Percentiles rank a stretch among this genome's conserved stretches.
phyloP scores from a whole-genome alignment of 768 basidiomycete species.

The Boletus vinaceobasis region DNA sequence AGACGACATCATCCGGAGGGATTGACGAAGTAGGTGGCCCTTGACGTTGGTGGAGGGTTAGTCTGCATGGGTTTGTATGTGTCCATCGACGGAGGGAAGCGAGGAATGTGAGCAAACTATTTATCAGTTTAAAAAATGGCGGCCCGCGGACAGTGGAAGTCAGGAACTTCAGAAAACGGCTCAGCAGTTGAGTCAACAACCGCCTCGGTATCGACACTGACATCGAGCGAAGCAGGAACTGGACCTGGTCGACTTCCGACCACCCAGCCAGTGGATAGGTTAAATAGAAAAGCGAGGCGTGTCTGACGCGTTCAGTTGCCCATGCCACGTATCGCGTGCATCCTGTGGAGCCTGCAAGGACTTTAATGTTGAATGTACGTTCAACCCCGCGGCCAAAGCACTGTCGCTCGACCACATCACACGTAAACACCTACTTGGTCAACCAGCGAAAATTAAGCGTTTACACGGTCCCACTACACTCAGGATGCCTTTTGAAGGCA shows the following conservation, averaged over 20 bases:
- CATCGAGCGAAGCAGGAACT: not conserved
- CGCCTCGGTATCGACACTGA: not conserved
- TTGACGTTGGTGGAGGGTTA: not conserved
- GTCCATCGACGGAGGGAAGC: not conserved
- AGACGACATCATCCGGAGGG: conserved; percentile 1
- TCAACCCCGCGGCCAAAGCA: no score
- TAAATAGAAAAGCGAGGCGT: not conserved
- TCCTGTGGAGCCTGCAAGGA: no score
- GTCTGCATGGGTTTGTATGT: not conserved
- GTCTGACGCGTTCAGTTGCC: not conserved
- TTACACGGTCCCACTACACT: no score
- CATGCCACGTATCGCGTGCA: not conserved
- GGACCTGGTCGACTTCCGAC: not conserved
- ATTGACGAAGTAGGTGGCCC: not conserved
- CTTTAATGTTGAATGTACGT: no score
- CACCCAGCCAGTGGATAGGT: no score
- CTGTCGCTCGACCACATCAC: no score
- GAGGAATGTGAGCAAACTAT: not conserved
- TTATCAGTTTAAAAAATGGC: not conserved
- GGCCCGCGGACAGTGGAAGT: not conserved
- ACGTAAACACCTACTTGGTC: no score
- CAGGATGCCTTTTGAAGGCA: conserved; percentile 2
- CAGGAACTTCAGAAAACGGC: conserved; percentile 2
- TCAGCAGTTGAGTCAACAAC: conserved; percentile 1
- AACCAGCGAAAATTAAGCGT: no score